Evolutionary conservation across 148 eudicot genomes (phyloP).

Genomic region (Chenopodium album): DNA sequence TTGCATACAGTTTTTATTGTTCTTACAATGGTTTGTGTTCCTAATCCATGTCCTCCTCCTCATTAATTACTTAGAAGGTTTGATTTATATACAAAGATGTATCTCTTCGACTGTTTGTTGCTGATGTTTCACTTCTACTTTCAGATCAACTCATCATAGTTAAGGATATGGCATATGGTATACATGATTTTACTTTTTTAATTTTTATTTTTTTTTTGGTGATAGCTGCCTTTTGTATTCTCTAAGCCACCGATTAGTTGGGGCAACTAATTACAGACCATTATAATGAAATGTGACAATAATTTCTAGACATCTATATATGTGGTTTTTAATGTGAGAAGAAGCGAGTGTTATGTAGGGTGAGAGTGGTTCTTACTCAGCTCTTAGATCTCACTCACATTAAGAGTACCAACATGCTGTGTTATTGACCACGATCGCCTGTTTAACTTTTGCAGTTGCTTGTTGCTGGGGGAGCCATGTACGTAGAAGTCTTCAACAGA

Average conservation of each 20-base stretch:
- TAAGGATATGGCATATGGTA: too few species aligned
- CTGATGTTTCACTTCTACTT: neutral
- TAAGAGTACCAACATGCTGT: neutral
- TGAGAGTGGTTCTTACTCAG: neutral
- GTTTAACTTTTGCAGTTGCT: slow-evolving; percentile 58
- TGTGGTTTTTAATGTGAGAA: too few species aligned
- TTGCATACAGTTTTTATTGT: neutral
- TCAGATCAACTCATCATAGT: too few species aligned
- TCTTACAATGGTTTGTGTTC: neutral
- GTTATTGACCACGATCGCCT: neutral
- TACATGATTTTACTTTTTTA: too few species aligned
- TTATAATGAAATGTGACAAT: too few species aligned
- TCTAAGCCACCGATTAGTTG: too few species aligned
- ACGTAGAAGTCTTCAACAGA: slow-evolving; percentile 79
- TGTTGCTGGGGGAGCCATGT: slow-evolving; percentile 80
- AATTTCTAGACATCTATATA: too few species aligned
- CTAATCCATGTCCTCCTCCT: neutral
- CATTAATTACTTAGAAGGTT: neutral
- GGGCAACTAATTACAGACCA: too few species aligned
- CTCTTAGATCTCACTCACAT: neutral
- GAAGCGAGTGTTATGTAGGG: too few species aligned
- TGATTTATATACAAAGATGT: neutral
- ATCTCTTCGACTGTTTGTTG: neutral
- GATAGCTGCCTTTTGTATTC: too few species aligned
- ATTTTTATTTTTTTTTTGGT: too few species aligned